These are phyloP conservation scores for Candida wancherniae DNA, from an alignment of 805 yeast genomes.

Conservation along the genomic window DNA sequence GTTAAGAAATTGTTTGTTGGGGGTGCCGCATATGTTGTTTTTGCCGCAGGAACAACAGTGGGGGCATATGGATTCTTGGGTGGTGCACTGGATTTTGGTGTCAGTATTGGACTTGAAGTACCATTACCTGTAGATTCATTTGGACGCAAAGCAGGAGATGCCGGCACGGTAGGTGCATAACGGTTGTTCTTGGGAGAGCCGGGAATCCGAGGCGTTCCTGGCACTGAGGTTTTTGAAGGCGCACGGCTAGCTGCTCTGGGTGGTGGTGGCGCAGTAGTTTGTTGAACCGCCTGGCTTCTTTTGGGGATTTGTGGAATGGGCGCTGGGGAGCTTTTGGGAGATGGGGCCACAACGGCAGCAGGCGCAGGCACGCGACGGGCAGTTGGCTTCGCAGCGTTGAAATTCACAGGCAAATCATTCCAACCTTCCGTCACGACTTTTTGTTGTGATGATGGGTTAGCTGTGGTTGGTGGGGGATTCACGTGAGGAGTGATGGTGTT, in stretches of 20 bases:
- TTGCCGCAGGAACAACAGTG: slow-evolving; percentile 13
- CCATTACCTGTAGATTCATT: slow-evolving; percentile 23
- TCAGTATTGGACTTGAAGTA: slow-evolving; percentile 18
- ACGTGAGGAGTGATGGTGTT: slow-evolving; percentile 5
- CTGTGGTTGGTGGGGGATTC: slow-evolving; percentile 8
- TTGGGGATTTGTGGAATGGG: slow-evolving; percentile 5
- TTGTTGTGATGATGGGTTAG: slow-evolving; percentile 14
- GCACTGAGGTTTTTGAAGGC: slow-evolving; percentile 5
- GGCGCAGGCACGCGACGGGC: slow-evolving; percentile 44
- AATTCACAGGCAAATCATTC: slow-evolving; percentile 62
- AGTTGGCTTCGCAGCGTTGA: slow-evolving; percentile 30
- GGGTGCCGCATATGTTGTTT: slow-evolving; percentile 33
- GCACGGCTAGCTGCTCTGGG: slow-evolving; percentile 6
- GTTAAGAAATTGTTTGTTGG: slow-evolving; percentile 16
- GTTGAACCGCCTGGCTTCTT: slow-evolving; percentile 12
- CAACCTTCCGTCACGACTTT: slow-evolving; percentile 60
- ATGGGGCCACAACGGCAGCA: slow-evolving; percentile 20
- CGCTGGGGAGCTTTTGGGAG: slow-evolving; percentile 4
- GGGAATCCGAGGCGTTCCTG: slow-evolving; percentile 6
- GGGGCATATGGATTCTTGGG: slow-evolving; percentile 27
- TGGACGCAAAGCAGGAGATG: slow-evolving; percentile 25
- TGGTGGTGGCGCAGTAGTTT: slow-evolving; percentile 13
- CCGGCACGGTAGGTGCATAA: slow-evolving; percentile 22
- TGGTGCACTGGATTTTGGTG: slow-evolving; percentile 12
- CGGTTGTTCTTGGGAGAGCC: slow-evolving; percentile 9